Conservation (phyloP, 2,329 filamentous ascomycete species). For the Talaromyces marneffei region DNA sequence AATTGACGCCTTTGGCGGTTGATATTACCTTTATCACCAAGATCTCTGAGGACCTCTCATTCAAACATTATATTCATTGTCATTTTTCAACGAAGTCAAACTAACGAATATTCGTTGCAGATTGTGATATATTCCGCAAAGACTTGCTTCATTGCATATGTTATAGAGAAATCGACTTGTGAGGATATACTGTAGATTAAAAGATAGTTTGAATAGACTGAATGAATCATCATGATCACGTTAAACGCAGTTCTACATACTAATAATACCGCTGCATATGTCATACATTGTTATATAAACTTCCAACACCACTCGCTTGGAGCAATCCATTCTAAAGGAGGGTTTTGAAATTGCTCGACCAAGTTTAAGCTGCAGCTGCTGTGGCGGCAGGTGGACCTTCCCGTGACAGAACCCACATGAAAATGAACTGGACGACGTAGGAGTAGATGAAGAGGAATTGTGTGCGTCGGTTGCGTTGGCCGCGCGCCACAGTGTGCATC, state of each 20-base stretch:
- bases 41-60: slow-evolving; percentile 56
- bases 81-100: neutral
- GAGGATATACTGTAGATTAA: neutral
- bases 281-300: slow-evolving; percentile 5
- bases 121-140: neutral
- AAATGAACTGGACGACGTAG: slow-evolving; percentile 85
- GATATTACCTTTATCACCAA: slow-evolving; percentile 59
- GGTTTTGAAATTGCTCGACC: neutral
- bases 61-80: neutral
- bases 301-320: neutral
- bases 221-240: slow-evolving; percentile 4
- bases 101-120: neutral
- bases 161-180: too few species aligned
- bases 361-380: slow-evolving; percentile 4
- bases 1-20: slow-evolving; percentile 55
- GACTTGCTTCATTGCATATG: too few species aligned
- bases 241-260: slow-evolving; percentile 3
- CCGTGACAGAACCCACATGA: slow-evolving; percentile 77
- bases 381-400: slow-evolving; percentile 40
- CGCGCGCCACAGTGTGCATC: slow-evolving; percentile 68
- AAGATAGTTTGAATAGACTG: neutral
- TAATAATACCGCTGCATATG: slow-evolving; percentile 7
- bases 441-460: slow-evolving; percentile 93
- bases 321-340: neutral
- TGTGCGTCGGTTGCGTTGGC: slow-evolving; percentile 79